Percentiles rank a stretch among this genome's conserved stretches.
Evolutionary conservation across 2,329 filamentous ascomycete genomes (phyloP).

Genomic region (Dactylellina cionopaga): DNA sequence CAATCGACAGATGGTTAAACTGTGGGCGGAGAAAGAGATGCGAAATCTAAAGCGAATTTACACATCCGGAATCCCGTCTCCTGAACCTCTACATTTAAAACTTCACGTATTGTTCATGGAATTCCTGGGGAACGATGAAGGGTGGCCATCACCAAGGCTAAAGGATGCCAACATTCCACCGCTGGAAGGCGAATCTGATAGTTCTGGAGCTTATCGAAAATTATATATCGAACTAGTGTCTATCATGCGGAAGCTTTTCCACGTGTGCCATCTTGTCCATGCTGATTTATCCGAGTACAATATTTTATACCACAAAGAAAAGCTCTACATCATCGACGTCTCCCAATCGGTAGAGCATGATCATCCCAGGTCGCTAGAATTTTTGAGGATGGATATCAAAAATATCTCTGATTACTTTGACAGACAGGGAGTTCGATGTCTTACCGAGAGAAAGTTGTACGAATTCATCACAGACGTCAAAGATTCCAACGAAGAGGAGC

Average conservation of each 20-base stretch:
- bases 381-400: slow-evolving; percentile 97
- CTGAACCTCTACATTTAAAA: slow-evolving; percentile 86
- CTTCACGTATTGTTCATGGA: slow-evolving; percentile 96
- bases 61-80: slow-evolving; percentile 85
- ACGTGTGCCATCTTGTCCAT: slow-evolving; percentile 89
- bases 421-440: slow-evolving; percentile 76
- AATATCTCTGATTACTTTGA: slow-evolving; percentile 94
- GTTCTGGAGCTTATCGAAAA: slow-evolving; percentile 68
- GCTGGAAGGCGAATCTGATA: slow-evolving; percentile 70
- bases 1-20: slow-evolving; percentile 95
- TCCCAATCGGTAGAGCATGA: slow-evolving; percentile 97
- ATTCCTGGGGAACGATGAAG: slow-evolving; percentile 87
- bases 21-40: slow-evolving; percentile 99
- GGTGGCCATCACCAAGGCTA: slow-evolving; percentile 86
- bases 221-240: slow-evolving; percentile 85
- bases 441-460: slow-evolving; percentile 83
- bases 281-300: slow-evolving; percentile 99
- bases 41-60: slow-evolving; percentile 88
- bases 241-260: slow-evolving; percentile 93
- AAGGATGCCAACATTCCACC: slow-evolving; percentile 78
- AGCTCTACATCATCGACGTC: slow-evolving; percentile 94
- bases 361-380: slow-evolving; percentile 90
- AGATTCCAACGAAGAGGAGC: slow-evolving; percentile 61
- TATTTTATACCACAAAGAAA: slow-evolving; percentile 83
- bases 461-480: slow-evolving; percentile 80